Percentiles rank a stretch among this genome's conserved stretches.
Evolutionary conservation across 192 early-diverging fungal species (phyloP).

Genomic region (Borealophlyctis nickersoniae): DNA sequence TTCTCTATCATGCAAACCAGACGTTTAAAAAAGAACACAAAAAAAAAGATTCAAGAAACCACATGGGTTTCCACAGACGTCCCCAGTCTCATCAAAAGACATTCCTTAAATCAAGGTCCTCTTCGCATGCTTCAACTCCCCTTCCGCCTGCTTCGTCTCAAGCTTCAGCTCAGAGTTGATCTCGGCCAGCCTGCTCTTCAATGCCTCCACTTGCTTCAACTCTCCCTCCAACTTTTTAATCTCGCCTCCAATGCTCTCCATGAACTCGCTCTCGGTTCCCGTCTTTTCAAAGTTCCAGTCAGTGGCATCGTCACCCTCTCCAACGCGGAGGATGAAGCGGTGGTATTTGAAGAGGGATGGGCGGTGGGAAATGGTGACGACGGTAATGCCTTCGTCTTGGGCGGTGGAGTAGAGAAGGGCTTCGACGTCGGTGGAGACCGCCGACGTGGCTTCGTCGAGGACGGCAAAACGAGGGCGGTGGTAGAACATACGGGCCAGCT

Average conservation of each 20-base stretch:
- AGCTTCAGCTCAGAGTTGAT: slow-evolving; percentile 47
- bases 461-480: slow-evolving; percentile 93
- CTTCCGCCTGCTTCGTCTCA: slow-evolving; percentile 19
- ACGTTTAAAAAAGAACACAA: too few species aligned
- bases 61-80: too few species aligned
- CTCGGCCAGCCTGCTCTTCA: slow-evolving; percentile 36
- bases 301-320: slow-evolving; percentile 34
- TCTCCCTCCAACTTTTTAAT: slow-evolving; percentile 38
- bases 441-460: slow-evolving; percentile 90
- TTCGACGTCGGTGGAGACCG: slow-evolving; percentile 95
- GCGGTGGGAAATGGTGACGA: slow-evolving; percentile 94
- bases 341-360: slow-evolving; percentile 97
- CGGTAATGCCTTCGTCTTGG: slow-evolving; percentile 73
- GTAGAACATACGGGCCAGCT: slow-evolving; percentile 96
- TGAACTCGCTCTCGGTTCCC: slow-evolving; percentile 19
- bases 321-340: slow-evolving; percentile 74
- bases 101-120: slow-evolving; percentile 43
- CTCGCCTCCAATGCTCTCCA: slow-evolving; percentile 40
- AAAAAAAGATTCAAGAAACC: too few species aligned
- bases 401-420: slow-evolving; percentile 74
- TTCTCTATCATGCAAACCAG: too few species aligned
- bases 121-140: slow-evolving; percentile 43
- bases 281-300: slow-evolving; percentile 46
- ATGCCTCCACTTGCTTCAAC: slow-evolving; percentile 30
- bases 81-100: too few species aligned